Evolutionary conservation across 192 early-diverging fungal genomes (phyloP).

Genomic region (Coemansia sp.): DNA sequence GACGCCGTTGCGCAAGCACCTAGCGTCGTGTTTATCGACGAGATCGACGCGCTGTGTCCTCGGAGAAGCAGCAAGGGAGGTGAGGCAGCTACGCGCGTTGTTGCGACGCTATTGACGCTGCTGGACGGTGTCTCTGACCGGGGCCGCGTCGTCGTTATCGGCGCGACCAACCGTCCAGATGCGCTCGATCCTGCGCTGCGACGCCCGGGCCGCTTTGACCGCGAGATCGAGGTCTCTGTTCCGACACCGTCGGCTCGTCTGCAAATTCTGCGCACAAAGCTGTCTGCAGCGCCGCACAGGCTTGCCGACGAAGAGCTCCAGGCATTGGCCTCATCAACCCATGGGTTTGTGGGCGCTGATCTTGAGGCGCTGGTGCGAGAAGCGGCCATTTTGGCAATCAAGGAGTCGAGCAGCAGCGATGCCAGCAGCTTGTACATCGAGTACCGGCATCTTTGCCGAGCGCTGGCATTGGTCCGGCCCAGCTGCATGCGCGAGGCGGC

Average conservation of each 20-base stretch:
- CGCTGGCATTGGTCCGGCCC: conserved; percentile 22
- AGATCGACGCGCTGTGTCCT: conserved; percentile 90
- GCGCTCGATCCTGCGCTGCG: conserved; percentile 85
- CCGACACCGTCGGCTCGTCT: conserved; percentile 66
- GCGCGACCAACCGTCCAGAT: conserved; percentile 90
- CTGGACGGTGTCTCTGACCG: conserved; percentile 72
- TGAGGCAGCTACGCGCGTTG: conserved; percentile 87
- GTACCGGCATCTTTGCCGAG: conserved; percentile 10
- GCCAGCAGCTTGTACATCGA: conserved; percentile 4
- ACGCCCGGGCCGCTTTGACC: conserved; percentile 91
- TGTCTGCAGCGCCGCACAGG: conserved; percentile 65
- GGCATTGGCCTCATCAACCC: conserved; percentile 61
- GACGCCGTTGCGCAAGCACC: conserved; percentile 68
- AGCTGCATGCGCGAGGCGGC: conserved; percentile 58
- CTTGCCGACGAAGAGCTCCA: conserved; percentile 60
- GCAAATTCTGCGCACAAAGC: conserved; percentile 69
- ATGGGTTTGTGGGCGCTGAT: conserved; percentile 99
- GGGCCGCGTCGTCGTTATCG: conserved; percentile 67
- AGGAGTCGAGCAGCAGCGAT: conserved; percentile 25
- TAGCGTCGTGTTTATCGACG: conserved; percentile 90
- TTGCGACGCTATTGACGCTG: conserved; percentile 88
- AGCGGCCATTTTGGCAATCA: conserved; percentile 78
- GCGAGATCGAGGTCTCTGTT: conserved; percentile 94
- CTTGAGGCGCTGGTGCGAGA: conserved; percentile 82
- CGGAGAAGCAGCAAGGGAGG: conserved; percentile 73